phyloP scores from a whole-genome alignment of 164 flowering plant genomes.

The Umbellularia californica region DNA sequence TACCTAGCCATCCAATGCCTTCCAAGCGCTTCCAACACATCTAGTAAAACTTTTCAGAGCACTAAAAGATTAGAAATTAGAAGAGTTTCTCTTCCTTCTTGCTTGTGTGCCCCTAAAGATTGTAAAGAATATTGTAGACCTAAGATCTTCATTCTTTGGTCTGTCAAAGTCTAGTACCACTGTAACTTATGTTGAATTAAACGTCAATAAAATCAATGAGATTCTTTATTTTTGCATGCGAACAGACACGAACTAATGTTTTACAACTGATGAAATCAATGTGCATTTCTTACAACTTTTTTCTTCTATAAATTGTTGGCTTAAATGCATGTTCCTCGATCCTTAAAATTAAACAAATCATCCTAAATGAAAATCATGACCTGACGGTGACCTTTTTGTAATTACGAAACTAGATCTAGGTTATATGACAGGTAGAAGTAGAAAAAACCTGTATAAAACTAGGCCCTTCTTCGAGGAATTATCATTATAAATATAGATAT shows the following conservation, averaged over 20 bases:
- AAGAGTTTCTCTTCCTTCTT: too few relatives aligned
- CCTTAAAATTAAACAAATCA: constrained; percentile 95
- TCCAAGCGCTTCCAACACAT: too few relatives aligned
- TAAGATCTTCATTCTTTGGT: not conserved
- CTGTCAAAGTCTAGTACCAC: not conserved
- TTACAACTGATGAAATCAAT: not conserved
- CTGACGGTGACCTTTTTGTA: constrained; percentile 95
- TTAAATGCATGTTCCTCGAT: constrained; percentile 85
- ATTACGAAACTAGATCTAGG: constrained; percentile 98
- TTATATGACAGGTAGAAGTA: constrained; percentile 70
- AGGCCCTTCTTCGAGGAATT: not conserved
- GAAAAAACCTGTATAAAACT: not conserved
- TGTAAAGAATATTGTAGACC: too few relatives aligned
- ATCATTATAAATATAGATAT: not conserved
- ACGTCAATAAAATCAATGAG: too few relatives aligned
- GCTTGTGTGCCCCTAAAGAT: too few relatives aligned
- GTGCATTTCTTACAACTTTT: constrained; percentile 54
- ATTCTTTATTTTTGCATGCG: not conserved
- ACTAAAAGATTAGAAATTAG: too few relatives aligned
- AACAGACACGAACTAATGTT: not conserved
- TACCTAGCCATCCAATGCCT: too few relatives aligned
- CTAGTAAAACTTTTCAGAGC: too few relatives aligned
- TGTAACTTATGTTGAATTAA: too few relatives aligned
- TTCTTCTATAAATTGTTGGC: constrained; percentile 96
- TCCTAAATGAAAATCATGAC: constrained; percentile 92